Evolutionary conservation across 768 basidiomycete species (phyloP).

Genomic region (Leccinum longicurvipes): DNA sequence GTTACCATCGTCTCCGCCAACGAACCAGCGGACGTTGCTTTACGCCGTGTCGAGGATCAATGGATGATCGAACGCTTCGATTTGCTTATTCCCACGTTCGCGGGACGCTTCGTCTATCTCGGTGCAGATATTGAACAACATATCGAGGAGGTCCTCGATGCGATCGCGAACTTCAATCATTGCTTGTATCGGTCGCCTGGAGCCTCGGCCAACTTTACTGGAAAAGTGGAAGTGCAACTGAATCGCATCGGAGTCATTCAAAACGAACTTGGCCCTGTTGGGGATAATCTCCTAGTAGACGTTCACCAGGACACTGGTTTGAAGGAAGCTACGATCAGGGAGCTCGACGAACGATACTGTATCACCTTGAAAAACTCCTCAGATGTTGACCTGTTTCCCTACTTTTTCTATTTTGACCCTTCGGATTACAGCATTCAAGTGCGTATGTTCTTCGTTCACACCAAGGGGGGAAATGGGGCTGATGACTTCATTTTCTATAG

Average conservation of each 20-base stretch:
- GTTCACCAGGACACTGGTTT: background rate
- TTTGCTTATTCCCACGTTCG: slow-evolving; percentile 6
- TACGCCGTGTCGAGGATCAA: background rate
- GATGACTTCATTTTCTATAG: background rate
- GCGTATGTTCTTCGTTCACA: background rate
- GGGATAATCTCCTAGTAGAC: slow-evolving; percentile 10
- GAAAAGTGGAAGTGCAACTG: slow-evolving; percentile 12
- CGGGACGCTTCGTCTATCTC: slow-evolving; percentile 1
- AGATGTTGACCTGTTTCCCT: slow-evolving; percentile 17
- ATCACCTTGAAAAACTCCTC: slow-evolving; percentile 19
- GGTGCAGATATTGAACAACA: background rate
- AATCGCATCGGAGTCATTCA: background rate
- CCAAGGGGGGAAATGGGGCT: background rate
- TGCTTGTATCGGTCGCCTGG: slow-evolving; percentile 18
- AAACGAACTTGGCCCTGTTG: slow-evolving; percentile 5
- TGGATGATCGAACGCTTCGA: slow-evolving; percentile 20
- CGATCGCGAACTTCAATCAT: slow-evolving; percentile 18
- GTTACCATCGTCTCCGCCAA: slow-evolving; percentile 5
- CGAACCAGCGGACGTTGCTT: slow-evolving; percentile 9
- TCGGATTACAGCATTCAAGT: slow-evolving; percentile 19
- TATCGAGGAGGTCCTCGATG: slow-evolving; percentile 5
- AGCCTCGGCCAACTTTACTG: slow-evolving; percentile 5
- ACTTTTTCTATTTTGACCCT: slow-evolving; percentile 25
- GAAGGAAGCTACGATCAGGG: slow-evolving; percentile 12
- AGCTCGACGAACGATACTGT: slow-evolving; percentile 10